These are phyloP conservation scores for Coffea humblotiana DNA, from an alignment of 305 asterid species.

Conservation along the genomic window DNA sequence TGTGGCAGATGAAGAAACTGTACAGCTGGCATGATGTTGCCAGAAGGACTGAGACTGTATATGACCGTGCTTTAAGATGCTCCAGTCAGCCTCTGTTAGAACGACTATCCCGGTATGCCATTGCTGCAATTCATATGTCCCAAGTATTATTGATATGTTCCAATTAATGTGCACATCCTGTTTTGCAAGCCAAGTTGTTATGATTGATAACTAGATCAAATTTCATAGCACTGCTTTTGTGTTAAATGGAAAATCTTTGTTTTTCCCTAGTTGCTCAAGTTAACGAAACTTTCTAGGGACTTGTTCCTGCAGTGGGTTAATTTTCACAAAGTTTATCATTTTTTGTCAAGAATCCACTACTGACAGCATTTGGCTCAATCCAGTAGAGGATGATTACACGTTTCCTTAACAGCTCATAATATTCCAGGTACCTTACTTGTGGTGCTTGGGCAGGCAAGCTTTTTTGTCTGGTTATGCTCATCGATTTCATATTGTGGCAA, in stretches of 20 bases:
- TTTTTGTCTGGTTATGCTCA: slow-evolving; percentile 83
- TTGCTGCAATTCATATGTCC: neutral
- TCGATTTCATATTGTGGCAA: slow-evolving; percentile 71
- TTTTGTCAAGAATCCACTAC: neutral
- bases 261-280: neutral
- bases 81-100: slow-evolving; percentile 71
- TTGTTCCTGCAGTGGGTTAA: neutral
- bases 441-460: slow-evolving; percentile 99
- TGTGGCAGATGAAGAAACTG: slow-evolving; percentile 75
- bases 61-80: slow-evolving; percentile 75
- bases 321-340: neutral
- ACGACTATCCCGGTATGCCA: slow-evolving; percentile 70
- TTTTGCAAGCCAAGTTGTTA: neutral
- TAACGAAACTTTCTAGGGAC: neutral
- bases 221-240: neutral
- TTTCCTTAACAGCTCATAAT: neutral
- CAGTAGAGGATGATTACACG: neutral
- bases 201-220: neutral
- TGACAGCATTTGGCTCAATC: neutral
- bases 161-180: neutral
- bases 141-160: neutral
- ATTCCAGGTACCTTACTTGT: slow-evolving; percentile 73
- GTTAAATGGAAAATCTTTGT: neutral
- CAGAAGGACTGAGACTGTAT: slow-evolving; percentile 87
- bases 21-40: slow-evolving; percentile 99